Conservation (phyloP, 352 stramenopile genomes). For the Phytophthora sansomeana region DNA sequence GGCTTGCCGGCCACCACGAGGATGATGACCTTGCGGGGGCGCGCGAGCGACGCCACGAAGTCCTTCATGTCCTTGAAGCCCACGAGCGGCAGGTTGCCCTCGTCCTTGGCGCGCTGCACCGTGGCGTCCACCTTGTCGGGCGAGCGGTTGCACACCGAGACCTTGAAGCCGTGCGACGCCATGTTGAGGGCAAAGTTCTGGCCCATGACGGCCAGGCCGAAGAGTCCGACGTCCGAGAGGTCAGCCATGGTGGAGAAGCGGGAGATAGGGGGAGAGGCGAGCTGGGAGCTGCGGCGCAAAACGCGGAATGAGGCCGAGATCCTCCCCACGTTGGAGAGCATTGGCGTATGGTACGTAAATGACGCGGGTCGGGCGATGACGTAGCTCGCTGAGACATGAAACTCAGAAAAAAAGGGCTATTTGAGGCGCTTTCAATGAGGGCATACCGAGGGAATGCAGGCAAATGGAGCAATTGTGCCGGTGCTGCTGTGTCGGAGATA, state of each 20-base stretch:
- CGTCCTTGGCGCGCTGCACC: slow-evolving; percentile 93
- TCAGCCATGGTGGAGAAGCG: slow-evolving; percentile 52
- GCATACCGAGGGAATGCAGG: no score
- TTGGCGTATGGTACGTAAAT: slow-evolving; percentile 3
- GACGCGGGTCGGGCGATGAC: background rate
- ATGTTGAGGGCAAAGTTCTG: slow-evolving; percentile 99
- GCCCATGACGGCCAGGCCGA: slow-evolving; percentile 95
- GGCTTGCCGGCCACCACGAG: slow-evolving; percentile 98
- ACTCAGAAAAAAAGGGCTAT: background rate
- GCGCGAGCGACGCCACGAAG: slow-evolving; percentile 93
- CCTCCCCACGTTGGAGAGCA: background rate
- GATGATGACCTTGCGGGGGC: slow-evolving; percentile 98
- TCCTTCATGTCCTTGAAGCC: slow-evolving; percentile 94
- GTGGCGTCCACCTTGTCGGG: slow-evolving; percentile 97
- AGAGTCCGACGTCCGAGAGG: slow-evolving; percentile 89
- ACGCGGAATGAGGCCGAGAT: slow-evolving; percentile 39
- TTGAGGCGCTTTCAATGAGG: background rate
- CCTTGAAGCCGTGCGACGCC: slow-evolving; percentile 96
- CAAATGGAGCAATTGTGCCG: no score
- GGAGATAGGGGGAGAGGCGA: slow-evolving; percentile 2
- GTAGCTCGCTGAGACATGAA: slow-evolving; percentile 28
- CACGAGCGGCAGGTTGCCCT: slow-evolving; percentile 95
- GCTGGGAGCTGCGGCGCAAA: slow-evolving; percentile 24
- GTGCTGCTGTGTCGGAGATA: no score
- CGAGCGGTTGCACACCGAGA: slow-evolving; percentile 98